Conservation (phyloP, 345 rosid species). For the Garcia nutans region DNA sequence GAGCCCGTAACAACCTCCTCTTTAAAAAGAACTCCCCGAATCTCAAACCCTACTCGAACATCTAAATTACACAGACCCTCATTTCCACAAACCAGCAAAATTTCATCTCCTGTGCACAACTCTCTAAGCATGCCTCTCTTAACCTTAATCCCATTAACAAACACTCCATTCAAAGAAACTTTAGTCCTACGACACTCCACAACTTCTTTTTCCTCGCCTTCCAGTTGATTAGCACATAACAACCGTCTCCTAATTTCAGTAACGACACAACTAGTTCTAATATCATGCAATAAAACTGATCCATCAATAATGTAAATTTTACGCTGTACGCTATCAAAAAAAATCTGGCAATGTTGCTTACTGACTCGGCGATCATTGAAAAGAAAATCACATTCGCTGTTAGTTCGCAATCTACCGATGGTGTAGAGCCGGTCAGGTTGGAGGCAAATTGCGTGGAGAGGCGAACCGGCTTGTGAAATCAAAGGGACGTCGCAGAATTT, state of each 20-base stretch:
- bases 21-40: conserved; percentile 49
- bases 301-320: conserved; percentile 66
- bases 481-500: conserved; percentile 50
- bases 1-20: conserved; percentile 38
- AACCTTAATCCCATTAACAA: conserved; percentile 55
- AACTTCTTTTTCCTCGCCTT: conserved; percentile 16
- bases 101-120: conserved; percentile 66
- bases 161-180: conserved; percentile 63
- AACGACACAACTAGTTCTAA: conserved; percentile 23
- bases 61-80: conserved; percentile 40
- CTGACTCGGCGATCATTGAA: conserved; percentile 50
- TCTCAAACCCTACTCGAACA: conserved; percentile 58
- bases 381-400: conserved; percentile 44
- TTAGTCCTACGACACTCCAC: conserved; percentile 30
- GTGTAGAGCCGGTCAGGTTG: conserved; percentile 54
- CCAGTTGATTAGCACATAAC: conserved; percentile 31
- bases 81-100: conserved; percentile 62
- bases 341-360: conserved; percentile 71
- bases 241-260: conserved; percentile 48
- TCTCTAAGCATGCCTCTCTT: conserved; percentile 37
- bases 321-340: conserved; percentile 47
- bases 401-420: conserved; percentile 66
- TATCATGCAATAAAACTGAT: conserved; percentile 16
- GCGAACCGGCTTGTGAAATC: conserved; percentile 41
- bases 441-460: conserved; percentile 38